Evolutionary conservation across 1,284 basidiomycete genomes (phyloP).

Genomic region (Pterulicium gracile): DNA sequence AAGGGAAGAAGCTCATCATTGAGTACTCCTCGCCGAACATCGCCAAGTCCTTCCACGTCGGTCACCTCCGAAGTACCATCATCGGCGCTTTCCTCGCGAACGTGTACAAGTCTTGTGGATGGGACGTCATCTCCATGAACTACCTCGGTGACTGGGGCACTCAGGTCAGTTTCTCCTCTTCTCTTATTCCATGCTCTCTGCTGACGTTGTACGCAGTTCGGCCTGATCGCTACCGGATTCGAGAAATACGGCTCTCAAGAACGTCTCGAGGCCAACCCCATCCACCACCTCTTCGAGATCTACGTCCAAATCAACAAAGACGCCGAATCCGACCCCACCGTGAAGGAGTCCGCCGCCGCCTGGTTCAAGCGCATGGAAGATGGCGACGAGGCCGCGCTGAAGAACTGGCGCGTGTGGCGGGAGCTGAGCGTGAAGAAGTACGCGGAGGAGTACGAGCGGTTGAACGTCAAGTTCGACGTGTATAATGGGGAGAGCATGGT

Average conservation of each 20-base stretch:
- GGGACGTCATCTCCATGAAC: constrained; percentile 87
- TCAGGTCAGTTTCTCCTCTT: constrained; percentile 40
- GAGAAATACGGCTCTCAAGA: constrained; percentile 86
- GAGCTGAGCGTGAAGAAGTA: constrained; percentile 90
- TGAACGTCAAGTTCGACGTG: constrained; percentile 91
- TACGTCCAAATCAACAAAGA: constrained; percentile 94
- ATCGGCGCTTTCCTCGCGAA: constrained; percentile 93
- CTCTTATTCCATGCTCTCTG: neutral
- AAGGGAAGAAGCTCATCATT: constrained; percentile 72
- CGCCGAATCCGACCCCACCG: constrained; percentile 56
- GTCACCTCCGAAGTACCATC: constrained; percentile 94
- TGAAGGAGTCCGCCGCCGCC: constrained; percentile 77
- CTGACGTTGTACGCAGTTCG: constrained; percentile 37
- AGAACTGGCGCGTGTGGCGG: constrained; percentile 91
- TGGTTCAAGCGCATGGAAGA: constrained; percentile 99
- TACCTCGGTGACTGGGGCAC: constrained; percentile 96
- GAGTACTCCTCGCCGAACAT: constrained; percentile 98
- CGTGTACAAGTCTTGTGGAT: constrained; percentile 87
- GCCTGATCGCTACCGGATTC: constrained; percentile 87
- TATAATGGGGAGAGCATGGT: constrained; percentile 95
- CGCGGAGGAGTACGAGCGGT: constrained; percentile 77
- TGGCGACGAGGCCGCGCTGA: constrained; percentile 75
- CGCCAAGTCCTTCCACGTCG: constrained; percentile 98
- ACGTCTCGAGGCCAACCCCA: constrained; percentile 79
- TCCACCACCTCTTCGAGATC: constrained; percentile 91